A percentile compares a stretch with the other conserved stretches of the same genome.
These are phyloP conservation scores for Phylloporus rhodoxanthus DNA, from an alignment of 768 basidiomycete genomes.

Conservation along the genomic window DNA sequence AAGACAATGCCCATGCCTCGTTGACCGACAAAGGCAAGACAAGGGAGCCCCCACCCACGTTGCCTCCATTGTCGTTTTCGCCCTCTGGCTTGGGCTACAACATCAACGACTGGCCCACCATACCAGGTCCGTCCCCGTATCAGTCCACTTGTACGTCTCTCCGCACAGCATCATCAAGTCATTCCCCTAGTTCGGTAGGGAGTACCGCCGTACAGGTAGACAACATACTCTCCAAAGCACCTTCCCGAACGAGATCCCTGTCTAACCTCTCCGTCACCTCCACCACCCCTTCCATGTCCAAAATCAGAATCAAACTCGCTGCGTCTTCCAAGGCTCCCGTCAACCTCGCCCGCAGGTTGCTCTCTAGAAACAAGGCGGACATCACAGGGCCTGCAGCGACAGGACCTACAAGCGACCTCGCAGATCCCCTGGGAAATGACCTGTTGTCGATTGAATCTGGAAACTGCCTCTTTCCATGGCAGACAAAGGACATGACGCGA, in stretches of 20 bases:
- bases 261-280: slow-evolving; percentile 48
- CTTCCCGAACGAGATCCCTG: slow-evolving; percentile 49
- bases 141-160: slow-evolving; percentile 33
- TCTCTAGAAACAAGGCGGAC: slow-evolving; percentile 39
- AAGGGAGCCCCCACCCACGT: slow-evolving; percentile 45
- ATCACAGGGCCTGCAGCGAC: slow-evolving; percentile 9
- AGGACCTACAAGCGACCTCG: slow-evolving; percentile 1
- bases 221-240: slow-evolving; percentile 25
- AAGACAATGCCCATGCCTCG: slow-evolving; percentile 18
- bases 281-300: slow-evolving; percentile 43
- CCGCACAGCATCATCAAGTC: slow-evolving; percentile 29
- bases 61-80: slow-evolving; percentile 62
- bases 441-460: slow-evolving; percentile 26
- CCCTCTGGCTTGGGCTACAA: slow-evolving; percentile 46
- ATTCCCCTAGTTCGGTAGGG: slow-evolving; percentile 11
- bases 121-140: slow-evolving; percentile 32
- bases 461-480: slow-evolving; percentile 42
- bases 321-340: slow-evolving; percentile 38
- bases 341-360: slow-evolving; percentile 52
- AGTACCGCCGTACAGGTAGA: slow-evolving; percentile 9
- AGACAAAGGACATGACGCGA: slow-evolving; percentile 26
- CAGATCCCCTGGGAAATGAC: slow-evolving; percentile 11
- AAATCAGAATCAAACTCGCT: slow-evolving; percentile 43
- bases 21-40: slow-evolving; percentile 51
- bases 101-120: slow-evolving; percentile 35